These are phyloP conservation scores for Cercospora sp. DNA, from an alignment of 2,329 filamentous ascomycete species.

Conservation along the genomic window DNA sequence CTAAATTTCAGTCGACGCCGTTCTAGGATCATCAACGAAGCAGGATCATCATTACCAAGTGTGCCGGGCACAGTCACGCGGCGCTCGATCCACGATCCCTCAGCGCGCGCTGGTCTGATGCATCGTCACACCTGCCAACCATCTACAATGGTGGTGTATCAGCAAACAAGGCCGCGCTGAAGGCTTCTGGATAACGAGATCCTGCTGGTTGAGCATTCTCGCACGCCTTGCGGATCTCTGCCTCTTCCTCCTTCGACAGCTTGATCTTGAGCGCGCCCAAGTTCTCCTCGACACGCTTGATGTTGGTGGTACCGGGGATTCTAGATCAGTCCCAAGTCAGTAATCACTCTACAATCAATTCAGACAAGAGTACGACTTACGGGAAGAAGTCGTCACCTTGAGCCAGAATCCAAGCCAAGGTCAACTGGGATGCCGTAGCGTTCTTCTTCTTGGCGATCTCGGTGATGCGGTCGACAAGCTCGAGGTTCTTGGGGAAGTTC, in stretches of 20 bases:
- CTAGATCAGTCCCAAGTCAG: neutral
- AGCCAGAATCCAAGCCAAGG: slow-evolving; percentile 63
- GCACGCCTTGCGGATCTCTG: slow-evolving; percentile 40
- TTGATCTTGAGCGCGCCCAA: slow-evolving; percentile 40
- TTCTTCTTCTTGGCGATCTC: slow-evolving; percentile 56
- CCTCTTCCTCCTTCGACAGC: slow-evolving; percentile 40
- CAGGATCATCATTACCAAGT: neutral
- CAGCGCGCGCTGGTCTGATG: neutral
- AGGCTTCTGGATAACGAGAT: slow-evolving; percentile 42
- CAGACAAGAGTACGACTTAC: neutral
- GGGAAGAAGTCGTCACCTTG: slow-evolving; percentile 61
- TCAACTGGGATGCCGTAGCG: slow-evolving; percentile 58
- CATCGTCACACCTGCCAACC: neutral
- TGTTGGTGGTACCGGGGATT: slow-evolving; percentile 53
- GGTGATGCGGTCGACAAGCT: slow-evolving; percentile 53
- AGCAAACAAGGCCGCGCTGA: slow-evolving; percentile 40
- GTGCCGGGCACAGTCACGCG: neutral
- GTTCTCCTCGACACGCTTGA: slow-evolving; percentile 51
- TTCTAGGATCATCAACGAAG: neutral
- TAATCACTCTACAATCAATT: neutral
- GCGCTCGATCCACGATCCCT: neutral
- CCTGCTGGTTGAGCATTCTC: slow-evolving; percentile 41
- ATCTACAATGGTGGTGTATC: slow-evolving; percentile 41
- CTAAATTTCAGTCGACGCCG: neutral
- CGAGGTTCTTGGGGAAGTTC: slow-evolving; percentile 58